phyloP scores from a whole-genome alignment of 2,329 filamentous ascomycete genomes.

The Coniella lustricola region DNA sequence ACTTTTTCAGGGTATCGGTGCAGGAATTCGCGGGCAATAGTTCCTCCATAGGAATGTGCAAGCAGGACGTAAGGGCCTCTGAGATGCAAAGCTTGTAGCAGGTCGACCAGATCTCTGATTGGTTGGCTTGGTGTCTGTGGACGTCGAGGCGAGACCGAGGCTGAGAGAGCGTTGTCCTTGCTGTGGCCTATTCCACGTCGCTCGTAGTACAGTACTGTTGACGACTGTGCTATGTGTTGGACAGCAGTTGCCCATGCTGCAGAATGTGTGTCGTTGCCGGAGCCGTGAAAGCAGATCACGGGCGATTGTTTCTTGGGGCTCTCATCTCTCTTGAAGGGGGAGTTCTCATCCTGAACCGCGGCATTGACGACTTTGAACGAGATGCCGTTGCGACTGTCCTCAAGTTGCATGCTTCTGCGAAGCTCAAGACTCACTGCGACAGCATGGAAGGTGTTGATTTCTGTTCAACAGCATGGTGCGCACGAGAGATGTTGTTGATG shows the following conservation, averaged over 20 bases:
- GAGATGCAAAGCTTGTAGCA: background rate
- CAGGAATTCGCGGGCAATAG: background rate
- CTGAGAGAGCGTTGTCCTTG: background rate
- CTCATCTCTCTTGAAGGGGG: too few species aligned
- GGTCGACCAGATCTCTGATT: background rate
- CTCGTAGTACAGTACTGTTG: background rate
- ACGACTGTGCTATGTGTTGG: background rate
- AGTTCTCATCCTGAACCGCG: too few species aligned
- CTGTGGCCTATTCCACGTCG: background rate
- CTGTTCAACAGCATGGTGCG: too few species aligned
- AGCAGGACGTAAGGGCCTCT: background rate
- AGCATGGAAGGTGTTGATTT: too few species aligned
- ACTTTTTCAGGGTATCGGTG: background rate
- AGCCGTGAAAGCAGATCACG: conserved; percentile 5
- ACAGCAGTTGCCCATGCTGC: background rate
- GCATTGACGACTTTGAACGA: too few species aligned
- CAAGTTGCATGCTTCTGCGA: too few species aligned
- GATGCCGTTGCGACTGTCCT: too few species aligned
- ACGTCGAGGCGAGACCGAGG: too few species aligned
- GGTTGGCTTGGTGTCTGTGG: background rate
- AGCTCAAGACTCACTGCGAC: too few species aligned
- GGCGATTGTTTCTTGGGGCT: too few species aligned
- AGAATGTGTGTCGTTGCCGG: background rate
- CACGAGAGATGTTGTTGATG: too few species aligned
- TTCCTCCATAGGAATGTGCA: conserved; percentile 4